Base-by-base conservation (phyloP, 768 basidiomycete genomes). In the Hericium erinaceus region DNA sequence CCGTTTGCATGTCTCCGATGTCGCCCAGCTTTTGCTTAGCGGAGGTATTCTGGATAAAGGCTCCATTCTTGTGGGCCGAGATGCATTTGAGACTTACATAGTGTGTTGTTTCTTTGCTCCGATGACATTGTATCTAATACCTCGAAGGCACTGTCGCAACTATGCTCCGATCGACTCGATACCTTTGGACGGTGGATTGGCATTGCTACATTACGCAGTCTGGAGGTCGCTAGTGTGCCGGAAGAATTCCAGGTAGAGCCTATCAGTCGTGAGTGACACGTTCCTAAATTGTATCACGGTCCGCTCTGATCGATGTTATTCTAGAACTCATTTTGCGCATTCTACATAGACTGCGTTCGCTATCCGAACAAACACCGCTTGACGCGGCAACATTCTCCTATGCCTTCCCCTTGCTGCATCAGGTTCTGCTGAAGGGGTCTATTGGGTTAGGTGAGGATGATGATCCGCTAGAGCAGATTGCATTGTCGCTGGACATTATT, bases 311-410 rank as follows among this genome's bases (percentile, higher is more conserved):
- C 55, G 20, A 37, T 50, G 6, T 54, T 41, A n/a, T 33, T 33
- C 22, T 57, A 94, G 94, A 76, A 6, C 74, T 98, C 37, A 77
- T 95, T 24, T 74, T 90, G 49, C 89, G 97, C 26, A 84, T 98
- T 1, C 75, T 99, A 2, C 89, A 95, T 68, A 83, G 90, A 18
- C 69, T 98, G 0, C 83, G 89, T 18, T 87, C 80, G 58, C 74
- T 95, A 3, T 84, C 91, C 0, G 90, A 95, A 60, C 86, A 91
- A 61, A 72, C 80, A 0, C 83, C 92, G 0, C 86, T 98, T 53
- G 92, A 95, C 66, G 79, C 87, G 0, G 83, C 90, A 2, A 94
- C 93, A 0, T 95, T 90, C 70, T 83, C 89, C 0, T 91, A 94
- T 62, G 71, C 81, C 0, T 87, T 84, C 51, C 88, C 92, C 8